Evolutionary conservation across 805 yeast genomes (phyloP), one percentile per base, ranked within the genome.

Genomic region (Saturnispora ahearnii): DNA sequence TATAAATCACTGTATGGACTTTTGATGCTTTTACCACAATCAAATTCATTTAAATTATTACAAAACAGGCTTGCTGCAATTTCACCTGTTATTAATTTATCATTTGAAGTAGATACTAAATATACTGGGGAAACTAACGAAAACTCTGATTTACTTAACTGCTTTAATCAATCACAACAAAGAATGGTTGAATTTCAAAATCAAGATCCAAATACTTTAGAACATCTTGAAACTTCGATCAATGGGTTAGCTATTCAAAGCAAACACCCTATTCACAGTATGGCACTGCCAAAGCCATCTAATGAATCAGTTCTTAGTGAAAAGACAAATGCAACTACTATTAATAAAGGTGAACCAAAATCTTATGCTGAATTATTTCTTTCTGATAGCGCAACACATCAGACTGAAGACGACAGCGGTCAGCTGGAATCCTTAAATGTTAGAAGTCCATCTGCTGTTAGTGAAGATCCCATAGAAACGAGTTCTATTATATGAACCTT

Each of bases 21-120:
- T 30, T 70, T 93, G 52, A 93, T 93, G 99, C 73, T 93, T 5
- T 67, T 93, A 45, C 99, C 99, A 0, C 99, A 93, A 63, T 87
- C 96, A 0, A 77, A 87, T 11, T 96, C 98, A 0, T 93, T 87
- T 62, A 80, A 77, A n/a, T 79, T 86, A 0, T 72, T 93, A 55
- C 84, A 84, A 55, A 86, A 83, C 59, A 73, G 99, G 52, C 71
- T 93, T 46, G 77, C 77, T 45, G 72, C 86, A 34, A 76, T 84
- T 26, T 70, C 77, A 5, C 70, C 73, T n/a, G 60, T 62, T 11
- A 55, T 55, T 24, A 59, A 55, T 38, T 59, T 68, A 21, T 63
- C 60, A 22, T 36, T 59, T 15, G 58, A 54, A 18, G 57, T 55
- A 5, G 58, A 55, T 42, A 52, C 60, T 24, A 55, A 61, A 15